Evolutionary conservation across 768 basidiomycete genomes (phyloP), one percentile per base, ranked within the genome.

Genomic region (Auriscalpium vulgare): DNA sequence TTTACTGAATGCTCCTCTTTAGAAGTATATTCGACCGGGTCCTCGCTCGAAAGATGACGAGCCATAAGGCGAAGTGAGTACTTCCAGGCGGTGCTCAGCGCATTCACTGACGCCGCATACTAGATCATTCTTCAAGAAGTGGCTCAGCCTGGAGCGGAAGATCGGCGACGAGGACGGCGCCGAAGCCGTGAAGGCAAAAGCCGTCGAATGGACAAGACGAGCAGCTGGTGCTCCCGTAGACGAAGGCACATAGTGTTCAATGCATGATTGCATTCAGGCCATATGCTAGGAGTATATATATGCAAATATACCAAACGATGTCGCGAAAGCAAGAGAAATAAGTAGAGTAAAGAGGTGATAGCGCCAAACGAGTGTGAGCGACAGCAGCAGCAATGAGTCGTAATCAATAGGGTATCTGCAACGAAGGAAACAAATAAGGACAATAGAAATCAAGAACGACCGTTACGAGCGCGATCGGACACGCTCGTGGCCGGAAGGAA

Each of bases 111-210:
- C 51, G 56, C 21, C 56, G 34, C 49, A 11, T 44, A 13, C 2
- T 56, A 94, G 91, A 72, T 82, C 86, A 34, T 87, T 97, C 71
- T 98, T 99, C 81, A 99, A 99, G 73, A 97, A 97, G 70, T 97
- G 95, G 91, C 76, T 98, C 36, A 85, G 85, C 57, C 71, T 97
- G 40, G 97, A 98, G 69, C 83, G 81, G 62, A 80, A 83, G 62
- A 72, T 94, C 56, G 97, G 95, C 4, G 91, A 97, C 63, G 91
- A 88, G 57, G 85, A 86, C 45, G 93, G 94, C 17, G 85, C 82
- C 29, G 78, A 80, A 35, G 67, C 68, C 47, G 95, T 97, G 47
- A 99, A 97, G 75, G 75, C 82, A 61, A 90, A 87, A 67, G 97
- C 97, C 11, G 73, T 93, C 44, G 93, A 91, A 69, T 99, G 93